Percentiles rank a stretch among this genome's conserved stretches.
phyloP scores from a whole-genome alignment of 2,329 filamentous ascomycete species.

The Diplodia corticola region DNA sequence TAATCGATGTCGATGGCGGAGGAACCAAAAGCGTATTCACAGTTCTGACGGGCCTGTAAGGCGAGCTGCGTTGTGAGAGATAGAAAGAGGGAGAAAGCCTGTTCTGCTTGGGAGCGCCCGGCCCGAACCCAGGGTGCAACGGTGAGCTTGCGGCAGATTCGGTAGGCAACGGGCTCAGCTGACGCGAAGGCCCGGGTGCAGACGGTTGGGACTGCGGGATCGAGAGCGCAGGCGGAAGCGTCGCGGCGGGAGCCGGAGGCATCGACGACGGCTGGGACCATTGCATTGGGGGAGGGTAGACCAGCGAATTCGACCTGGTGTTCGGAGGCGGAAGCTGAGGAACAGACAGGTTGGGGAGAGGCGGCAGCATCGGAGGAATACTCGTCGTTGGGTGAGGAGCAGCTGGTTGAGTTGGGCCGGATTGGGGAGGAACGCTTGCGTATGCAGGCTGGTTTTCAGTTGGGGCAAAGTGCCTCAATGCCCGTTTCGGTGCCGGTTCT shows the following conservation, averaged over 20 bases:
- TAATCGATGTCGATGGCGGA: slow-evolving; percentile 75
- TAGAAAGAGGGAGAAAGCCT: slow-evolving; percentile 86
- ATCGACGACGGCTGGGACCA: slow-evolving; percentile 50
- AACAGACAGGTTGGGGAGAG: slow-evolving; percentile 70
- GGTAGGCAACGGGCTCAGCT: slow-evolving; percentile 51
- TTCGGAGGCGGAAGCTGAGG: slow-evolving; percentile 47
- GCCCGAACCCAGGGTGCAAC: slow-evolving; percentile 63
- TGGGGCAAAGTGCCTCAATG: slow-evolving; percentile 14
- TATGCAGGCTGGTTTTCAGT: slow-evolving; percentile 7
- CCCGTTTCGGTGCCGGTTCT: slow-evolving; percentile 60
- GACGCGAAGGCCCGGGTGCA: slow-evolving; percentile 40
- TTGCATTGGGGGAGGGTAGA: slow-evolving; percentile 63
- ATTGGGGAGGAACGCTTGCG: slow-evolving; percentile 27
- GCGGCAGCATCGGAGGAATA: slow-evolving; percentile 51
- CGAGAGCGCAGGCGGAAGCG: slow-evolving; percentile 29
- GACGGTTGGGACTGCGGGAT: slow-evolving; percentile 33
- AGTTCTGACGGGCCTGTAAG: slow-evolving; percentile 85
- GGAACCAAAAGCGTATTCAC: slow-evolving; percentile 91
- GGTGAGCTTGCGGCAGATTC: slow-evolving; percentile 65
- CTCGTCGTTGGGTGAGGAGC: slow-evolving; percentile 36
- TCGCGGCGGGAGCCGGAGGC: slow-evolving; percentile 34
- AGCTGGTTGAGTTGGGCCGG: slow-evolving; percentile 22
- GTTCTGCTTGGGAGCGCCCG: slow-evolving; percentile 62
- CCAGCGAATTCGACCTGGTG: slow-evolving; percentile 71
- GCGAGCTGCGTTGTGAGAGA: slow-evolving; percentile 83